Percentiles rank a stretch among this genome's conserved stretches.
Evolutionary conservation across 2,329 filamentous ascomycete species (phyloP).

Genomic region (Ilyonectria sp.): DNA sequence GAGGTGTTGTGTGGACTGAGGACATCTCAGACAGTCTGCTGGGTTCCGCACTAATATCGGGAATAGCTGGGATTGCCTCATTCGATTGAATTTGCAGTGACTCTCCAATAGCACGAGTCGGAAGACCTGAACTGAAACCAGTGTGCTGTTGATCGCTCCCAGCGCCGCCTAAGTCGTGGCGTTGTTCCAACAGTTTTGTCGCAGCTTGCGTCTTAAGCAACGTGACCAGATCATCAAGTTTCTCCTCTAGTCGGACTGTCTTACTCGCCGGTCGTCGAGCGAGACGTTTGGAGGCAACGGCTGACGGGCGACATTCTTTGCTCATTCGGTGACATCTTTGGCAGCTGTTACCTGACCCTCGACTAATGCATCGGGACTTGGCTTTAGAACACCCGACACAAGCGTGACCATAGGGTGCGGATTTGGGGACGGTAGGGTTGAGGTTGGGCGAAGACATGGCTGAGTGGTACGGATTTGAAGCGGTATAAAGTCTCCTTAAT

Average conservation of each 20-base stretch:
- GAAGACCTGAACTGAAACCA: not conserved
- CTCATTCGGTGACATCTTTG: conserved; percentile 59
- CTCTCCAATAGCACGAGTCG: not conserved
- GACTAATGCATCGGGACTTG: conserved; percentile 60
- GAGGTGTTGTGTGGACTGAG: conserved; percentile 2
- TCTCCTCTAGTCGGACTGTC: conserved; percentile 45
- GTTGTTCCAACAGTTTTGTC: not conserved
- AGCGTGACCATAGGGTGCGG: conserved; percentile 58
- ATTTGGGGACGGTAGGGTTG: conserved; percentile 30
- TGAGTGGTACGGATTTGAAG: not conserved
- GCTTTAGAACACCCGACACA: conserved; percentile 59
- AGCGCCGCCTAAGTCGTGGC: not conserved
- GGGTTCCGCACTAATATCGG: not conserved
- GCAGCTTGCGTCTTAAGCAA: conserved; percentile 46
- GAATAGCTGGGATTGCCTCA: not conserved
- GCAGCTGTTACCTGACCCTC: conserved; percentile 47
- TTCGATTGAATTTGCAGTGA: not conserved
- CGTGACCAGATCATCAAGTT: conserved; percentile 46
- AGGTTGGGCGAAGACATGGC: conserved; percentile 19
- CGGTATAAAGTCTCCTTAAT: not conserved
- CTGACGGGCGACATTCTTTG: conserved; percentile 57
- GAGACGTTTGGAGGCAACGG: conserved; percentile 50
- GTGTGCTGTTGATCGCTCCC: not conserved
- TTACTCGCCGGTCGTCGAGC: conserved; percentile 38
- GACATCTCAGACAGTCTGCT: not conserved